These are phyloP conservation scores for Podospora comata DNA, from an alignment of 495 filamentous ascomycete genomes.

Conservation along the genomic window DNA sequence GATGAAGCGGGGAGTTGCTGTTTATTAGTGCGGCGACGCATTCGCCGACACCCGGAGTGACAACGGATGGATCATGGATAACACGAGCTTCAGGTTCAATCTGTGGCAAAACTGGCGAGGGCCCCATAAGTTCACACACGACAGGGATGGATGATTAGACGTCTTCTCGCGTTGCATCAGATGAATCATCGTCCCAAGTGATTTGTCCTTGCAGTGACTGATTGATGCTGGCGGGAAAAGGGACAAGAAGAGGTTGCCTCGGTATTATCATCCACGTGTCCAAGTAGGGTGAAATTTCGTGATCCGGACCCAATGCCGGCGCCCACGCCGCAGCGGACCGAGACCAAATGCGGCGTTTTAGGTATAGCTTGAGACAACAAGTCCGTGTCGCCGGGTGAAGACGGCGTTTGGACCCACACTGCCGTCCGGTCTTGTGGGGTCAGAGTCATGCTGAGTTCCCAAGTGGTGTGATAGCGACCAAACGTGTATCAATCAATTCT, in stretches of 20 bases:
- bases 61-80: not conserved
- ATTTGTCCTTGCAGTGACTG: not conserved
- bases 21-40: not conserved
- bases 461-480: not conserved
- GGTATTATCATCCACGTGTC: constrained; percentile 41
- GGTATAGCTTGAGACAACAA: constrained; percentile 12
- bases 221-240: not conserved
- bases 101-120: too few relatives aligned
- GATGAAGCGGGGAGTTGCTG: not conserved
- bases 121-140: too few relatives aligned
- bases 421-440: not conserved
- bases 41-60: not conserved
- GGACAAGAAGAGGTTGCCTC: not conserved
- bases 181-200: not conserved
- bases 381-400: constrained; percentile 1
- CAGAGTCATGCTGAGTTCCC: not conserved
- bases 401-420: not conserved
- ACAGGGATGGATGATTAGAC: not conserved
- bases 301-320: not conserved
- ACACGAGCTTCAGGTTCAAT: not conserved
- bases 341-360: constrained; percentile 19
- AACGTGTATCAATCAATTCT: not conserved
- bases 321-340: not conserved
- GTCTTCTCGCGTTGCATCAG: not conserved
- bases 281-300: not conserved